These are phyloP conservation scores for Pinus tabuliformis DNA, from an alignment of 75 land plant species.

Conservation along the genomic window DNA sequence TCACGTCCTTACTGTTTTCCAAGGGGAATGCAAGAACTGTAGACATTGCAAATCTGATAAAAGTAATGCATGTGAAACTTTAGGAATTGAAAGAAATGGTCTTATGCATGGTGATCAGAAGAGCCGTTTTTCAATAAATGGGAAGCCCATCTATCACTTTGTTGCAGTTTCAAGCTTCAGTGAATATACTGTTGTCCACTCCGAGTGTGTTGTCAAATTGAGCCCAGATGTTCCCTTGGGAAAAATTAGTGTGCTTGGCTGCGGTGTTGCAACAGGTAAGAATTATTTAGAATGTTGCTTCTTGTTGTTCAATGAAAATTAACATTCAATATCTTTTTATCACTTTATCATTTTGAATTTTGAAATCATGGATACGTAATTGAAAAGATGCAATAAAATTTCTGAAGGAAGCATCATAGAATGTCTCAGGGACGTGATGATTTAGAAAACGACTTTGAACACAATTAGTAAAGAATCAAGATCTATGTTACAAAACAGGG, in stretches of 20 bases:
- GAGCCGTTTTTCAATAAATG: conserved; percentile 75
- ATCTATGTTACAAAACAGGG: background rate
- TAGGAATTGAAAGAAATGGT: conserved; percentile 67
- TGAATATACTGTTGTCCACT: conserved; percentile 85
- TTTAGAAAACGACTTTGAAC: background rate
- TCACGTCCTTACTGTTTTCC: conserved; percentile 83
- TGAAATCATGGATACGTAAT: background rate
- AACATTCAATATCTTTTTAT: background rate
- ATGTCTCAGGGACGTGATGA: background rate
- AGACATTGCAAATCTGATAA: conserved; percentile 60
- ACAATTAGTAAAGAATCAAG: background rate
- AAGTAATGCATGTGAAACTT: conserved; percentile 78
- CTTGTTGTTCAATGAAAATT: background rate
- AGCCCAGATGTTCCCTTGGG: conserved; percentile 55
- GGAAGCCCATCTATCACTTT: conserved; percentile 87
- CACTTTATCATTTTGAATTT: background rate
- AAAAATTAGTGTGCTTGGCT: conserved; percentile 89
- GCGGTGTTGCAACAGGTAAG: conserved; percentile 86
- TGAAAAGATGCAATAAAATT: background rate
- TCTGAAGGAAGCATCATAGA: background rate
- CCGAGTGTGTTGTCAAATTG: conserved; percentile 82
- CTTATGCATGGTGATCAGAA: conserved; percentile 78
- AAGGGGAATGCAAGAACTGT: conserved; percentile 82
- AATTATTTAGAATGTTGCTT: background rate
- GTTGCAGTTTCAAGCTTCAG: conserved; percentile 90